Base-by-base conservation (phyloP, 805 yeast species). In the Saccharomyces eubayanus region DNA sequence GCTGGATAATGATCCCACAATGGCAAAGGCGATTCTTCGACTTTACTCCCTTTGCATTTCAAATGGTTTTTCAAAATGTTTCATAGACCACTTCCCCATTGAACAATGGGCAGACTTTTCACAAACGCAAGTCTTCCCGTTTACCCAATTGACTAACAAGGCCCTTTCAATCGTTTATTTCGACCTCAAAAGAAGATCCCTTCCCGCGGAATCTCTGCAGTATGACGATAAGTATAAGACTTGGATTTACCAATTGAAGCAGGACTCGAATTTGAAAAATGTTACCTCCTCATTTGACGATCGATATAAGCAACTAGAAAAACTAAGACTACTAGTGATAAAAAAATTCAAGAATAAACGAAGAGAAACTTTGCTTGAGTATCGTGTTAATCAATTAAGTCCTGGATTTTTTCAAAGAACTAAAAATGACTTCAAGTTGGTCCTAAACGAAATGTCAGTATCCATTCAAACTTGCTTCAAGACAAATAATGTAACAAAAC, bases 11-110 rank as follows among this genome's bases (percentile, higher is more conserved):
- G 50, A 53, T 31, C 36, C 53, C 10, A 43, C 51, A 6, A 43
- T 63, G 29, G 57, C 64, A 5, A 60, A 65, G 55, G 55, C 56
- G 20, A n/a, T 67, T 8, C 48, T 66, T 8, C 57, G 65, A 49
- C 51, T 63, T 5, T 67, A 64, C 47, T 50, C 59, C 2, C 30
- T 62, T 1, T 60, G 63, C 24, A 50, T 52, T 28, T 49, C 54
- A 6, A 31, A 28, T 27, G 57, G 55, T 3, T 46, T 55, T n/a
- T 24, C 59, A 3, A 28, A 50, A 5, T 47, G 52, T 5, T 65
- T 66, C 24, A 28, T 20, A 3, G 57, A 59, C n/a, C 36, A 48
- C 20, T 56, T 65, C 11, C 61, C 67, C 2, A 27, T 65, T 20
- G 55, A 49, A 2, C 58, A 61, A 45, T 62, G 63, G 64, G 21